Base-by-base conservation (phyloP, 23 red algal genomes). In the Gracilariopsis chorda region DNA sequence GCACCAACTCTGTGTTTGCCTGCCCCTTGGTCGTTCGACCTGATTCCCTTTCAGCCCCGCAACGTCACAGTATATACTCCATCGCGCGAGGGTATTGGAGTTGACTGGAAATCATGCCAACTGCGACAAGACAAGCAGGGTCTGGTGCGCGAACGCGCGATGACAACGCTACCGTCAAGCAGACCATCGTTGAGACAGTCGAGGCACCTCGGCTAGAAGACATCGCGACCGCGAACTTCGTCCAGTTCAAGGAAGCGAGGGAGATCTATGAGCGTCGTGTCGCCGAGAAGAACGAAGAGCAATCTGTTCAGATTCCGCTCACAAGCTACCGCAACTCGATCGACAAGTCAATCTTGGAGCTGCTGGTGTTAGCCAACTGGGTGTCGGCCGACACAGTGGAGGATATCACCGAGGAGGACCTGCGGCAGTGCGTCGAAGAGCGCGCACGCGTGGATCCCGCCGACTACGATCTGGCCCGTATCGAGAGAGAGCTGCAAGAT, bases 371-470 rank as follows among this genome's bases (percentile, higher is more conserved):
- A 24, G 20, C 55, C 20, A 52, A 84, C 34, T 62, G 24, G 53
- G 56, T 84, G 3, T 25, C 52, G 0, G 58, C 20, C 5, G 13
- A 8, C 2, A 17, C 24, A 7, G 57, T 65, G 20, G 57, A 68
- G 17, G 80, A 67, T 23, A 48, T 84, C 58, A 84, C 52, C 13
- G 56, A 84, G 12, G 52, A 67, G 10, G 28, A 84, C 11, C 55
- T 84, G 1, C 63, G 7, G 58, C 25, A 24, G 28, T 63, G 55
- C 21, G 40, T 84, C 42, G 52, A 84, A 1, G 21, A 24, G 11
- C 57, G 34, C 33, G 34, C 57, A 30, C 25, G 27, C 7, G 57
- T 62, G 11, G 34, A 62, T 24, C 57, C 57, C 7, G 57, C 27
- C 7, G 57, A 62, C 2, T 62, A 62, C 57, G 34, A 62, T 12